Conservation (phyloP, 108 stramenopile species). For the Epithemia pelagica region DNA sequence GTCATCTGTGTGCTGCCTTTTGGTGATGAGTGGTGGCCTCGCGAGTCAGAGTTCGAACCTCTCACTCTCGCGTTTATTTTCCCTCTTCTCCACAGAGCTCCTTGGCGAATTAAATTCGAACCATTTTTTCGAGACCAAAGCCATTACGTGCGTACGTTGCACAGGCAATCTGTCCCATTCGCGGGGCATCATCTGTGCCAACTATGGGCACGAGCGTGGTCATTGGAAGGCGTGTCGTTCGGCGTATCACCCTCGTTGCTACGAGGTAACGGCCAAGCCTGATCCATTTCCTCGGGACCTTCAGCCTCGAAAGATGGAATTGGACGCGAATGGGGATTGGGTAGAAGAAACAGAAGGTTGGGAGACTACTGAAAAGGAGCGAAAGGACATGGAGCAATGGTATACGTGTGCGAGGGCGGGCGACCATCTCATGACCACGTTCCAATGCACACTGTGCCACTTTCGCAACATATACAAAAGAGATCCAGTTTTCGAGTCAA, state of each 20-base stretch:
- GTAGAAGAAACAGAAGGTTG: slow-evolving; percentile 5
- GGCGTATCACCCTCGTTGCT: slow-evolving; percentile 35
- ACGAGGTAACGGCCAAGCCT: not conserved
- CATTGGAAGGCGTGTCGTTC: slow-evolving; percentile 21
- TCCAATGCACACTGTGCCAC: slow-evolving; percentile 49
- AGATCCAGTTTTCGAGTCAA: slow-evolving; percentile 4
- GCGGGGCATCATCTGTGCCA: slow-evolving; percentile 34
- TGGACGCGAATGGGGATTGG: not conserved
- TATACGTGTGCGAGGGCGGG: slow-evolving; percentile 23
- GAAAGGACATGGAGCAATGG: slow-evolving; percentile 5
- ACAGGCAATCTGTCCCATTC: slow-evolving; percentile 7
- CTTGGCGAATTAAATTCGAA: slow-evolving; percentile 22
- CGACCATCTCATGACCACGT: slow-evolving; percentile 27
- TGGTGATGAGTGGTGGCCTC: slow-evolving; percentile 21
- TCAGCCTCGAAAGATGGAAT: not conserved
- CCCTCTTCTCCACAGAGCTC: slow-evolving; percentile 20
- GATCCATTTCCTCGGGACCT: slow-evolving; percentile 1
- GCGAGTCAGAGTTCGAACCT: slow-evolving; percentile 22
- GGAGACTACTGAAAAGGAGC: not conserved
- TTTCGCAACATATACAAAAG: slow-evolving; percentile 21
- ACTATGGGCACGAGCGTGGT: slow-evolving; percentile 24
- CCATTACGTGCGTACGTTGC: slow-evolving; percentile 27
- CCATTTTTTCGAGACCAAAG: slow-evolving; percentile 7
- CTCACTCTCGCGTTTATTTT: slow-evolving; percentile 22
- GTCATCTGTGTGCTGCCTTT: slow-evolving; percentile 8